Evolutionary conservation across 805 yeast species (phyloP), one percentile per base, ranked within the genome.

Genomic region (Metschnikowia cerradonensis): DNA sequence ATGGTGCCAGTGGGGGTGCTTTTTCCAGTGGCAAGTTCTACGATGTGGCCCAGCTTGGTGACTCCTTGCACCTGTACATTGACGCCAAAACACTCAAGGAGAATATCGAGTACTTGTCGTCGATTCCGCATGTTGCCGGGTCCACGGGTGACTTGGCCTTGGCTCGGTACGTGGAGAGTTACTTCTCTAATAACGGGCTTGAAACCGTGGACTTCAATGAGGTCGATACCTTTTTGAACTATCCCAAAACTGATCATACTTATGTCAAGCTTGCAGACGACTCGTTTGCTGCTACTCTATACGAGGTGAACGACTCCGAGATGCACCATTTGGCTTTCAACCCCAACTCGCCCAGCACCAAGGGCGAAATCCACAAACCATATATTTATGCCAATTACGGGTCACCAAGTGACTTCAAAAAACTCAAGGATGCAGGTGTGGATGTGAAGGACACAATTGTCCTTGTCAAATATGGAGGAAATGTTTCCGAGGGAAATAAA

Each of bases 41-140:
- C 48, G 87, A 88, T 62, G 76, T 81, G 23, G 72, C 69, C 1
- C 73, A 73, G 48, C 67, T 91, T 41, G 66, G 76, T 14, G 70
- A 71, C 4, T 78, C 78, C 44, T 72, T 86, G 6, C 65, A 68
- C n/a, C 74, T 78, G 41, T 63, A 55, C 41, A 71, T 88, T 31
- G 86, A 82, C 60, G 65, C 74, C 6, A 76, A 79, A 22, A 66
- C 80, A 20, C 72, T 92, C 66, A 83, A 83, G 59, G 83, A 80
- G 42, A 82, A 84, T 54, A 61, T 86, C 51, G 86, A 87, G 57
- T 88, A 88, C 59, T 63, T 90, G 22, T 82, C 91, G 26, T 79
- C 87, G 6, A 81, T 90, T 82, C 90, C 96, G 2, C 97, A 90
- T 64, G 67, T 86, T 56, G 82, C 97, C 0, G 98, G 98, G 3